Evolutionary conservation across 139 green algal genomes (phyloP).

Genomic region (Mesotaenium endlicherianum): DNA sequence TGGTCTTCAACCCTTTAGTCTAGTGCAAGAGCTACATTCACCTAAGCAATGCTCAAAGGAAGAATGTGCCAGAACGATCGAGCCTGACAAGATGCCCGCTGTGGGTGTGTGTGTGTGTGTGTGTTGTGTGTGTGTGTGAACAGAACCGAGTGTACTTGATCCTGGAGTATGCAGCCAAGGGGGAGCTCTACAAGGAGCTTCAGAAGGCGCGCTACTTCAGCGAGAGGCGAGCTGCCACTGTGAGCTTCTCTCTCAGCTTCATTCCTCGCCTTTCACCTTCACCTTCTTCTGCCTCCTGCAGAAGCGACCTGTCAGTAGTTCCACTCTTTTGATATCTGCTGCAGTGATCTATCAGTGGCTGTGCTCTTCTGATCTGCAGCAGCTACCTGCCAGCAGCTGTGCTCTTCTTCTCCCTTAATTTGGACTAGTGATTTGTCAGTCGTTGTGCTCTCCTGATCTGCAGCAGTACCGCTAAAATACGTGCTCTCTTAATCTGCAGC

Average conservation of each 20-base stretch:
- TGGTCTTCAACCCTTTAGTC: too few species aligned
- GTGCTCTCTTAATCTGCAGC: background rate
- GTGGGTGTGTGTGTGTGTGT: background rate
- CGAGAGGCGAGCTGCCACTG: slow-evolving; percentile 77
- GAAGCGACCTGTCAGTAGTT: background rate
- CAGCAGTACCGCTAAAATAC: background rate
- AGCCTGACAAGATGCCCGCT: too few species aligned
- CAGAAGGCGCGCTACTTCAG: slow-evolving; percentile 74
- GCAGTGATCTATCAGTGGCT: background rate
- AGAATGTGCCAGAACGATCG: too few species aligned
- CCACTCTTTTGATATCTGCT: background rate
- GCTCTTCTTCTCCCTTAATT: background rate
- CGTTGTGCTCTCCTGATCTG: background rate
- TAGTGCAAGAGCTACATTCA: too few species aligned
- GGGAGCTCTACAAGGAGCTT: slow-evolving; percentile 97
- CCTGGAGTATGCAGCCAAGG: slow-evolving; percentile 87
- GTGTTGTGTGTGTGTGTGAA: background rate
- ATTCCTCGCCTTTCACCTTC: background rate
- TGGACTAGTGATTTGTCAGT: too few species aligned
- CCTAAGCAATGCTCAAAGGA: too few species aligned
- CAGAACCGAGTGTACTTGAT: slow-evolving; percentile 94
- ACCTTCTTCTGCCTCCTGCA: background rate
- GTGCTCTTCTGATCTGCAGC: background rate
- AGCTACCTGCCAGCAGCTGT: background rate
- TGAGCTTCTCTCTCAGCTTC: slow-evolving; percentile 37